Percentiles rank a stretch among this genome's conserved stretches.
Conservation (phyloP, 2,329 filamentous ascomycete species). For the Cladophialophora immunda region DNA sequence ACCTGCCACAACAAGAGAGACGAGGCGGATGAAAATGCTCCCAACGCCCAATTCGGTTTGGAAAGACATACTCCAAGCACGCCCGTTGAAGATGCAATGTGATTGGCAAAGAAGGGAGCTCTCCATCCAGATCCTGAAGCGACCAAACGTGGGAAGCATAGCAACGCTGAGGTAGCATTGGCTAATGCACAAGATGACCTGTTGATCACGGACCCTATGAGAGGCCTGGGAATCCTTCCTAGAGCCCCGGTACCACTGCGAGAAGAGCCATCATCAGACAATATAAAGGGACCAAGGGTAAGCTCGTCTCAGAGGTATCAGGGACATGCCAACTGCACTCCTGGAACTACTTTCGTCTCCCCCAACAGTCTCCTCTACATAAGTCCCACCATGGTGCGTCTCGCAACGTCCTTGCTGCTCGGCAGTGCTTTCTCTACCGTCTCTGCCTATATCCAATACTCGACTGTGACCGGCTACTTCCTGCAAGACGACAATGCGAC, state of each 20-base stretch:
- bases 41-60: not conserved
- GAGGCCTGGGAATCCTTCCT: not conserved
- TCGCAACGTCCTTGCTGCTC: constrained; percentile 21
- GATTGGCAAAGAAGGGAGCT: constrained; percentile 1
- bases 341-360: not conserved
- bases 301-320: not conserved
- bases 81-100: constrained; percentile 7
- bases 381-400: constrained; percentile 24
- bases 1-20: not conserved
- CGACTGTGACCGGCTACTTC: constrained; percentile 59
- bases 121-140: not conserved
- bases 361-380: not conserved
- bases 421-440: constrained; percentile 19
- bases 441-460: constrained; percentile 43
- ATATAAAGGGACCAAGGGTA: not conserved
- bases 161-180: constrained; percentile 18
- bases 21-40: not conserved
- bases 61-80: not conserved
- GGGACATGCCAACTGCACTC: not conserved
- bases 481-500: constrained; percentile 60
- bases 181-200: constrained; percentile 12
- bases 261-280: not conserved
- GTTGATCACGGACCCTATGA: constrained; percentile 4
- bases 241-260: not conserved
- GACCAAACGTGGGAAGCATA: not conserved